Evolutionary conservation across 2,329 filamentous ascomycete genomes (phyloP).

Genomic region (Monosporascus sp.): DNA sequence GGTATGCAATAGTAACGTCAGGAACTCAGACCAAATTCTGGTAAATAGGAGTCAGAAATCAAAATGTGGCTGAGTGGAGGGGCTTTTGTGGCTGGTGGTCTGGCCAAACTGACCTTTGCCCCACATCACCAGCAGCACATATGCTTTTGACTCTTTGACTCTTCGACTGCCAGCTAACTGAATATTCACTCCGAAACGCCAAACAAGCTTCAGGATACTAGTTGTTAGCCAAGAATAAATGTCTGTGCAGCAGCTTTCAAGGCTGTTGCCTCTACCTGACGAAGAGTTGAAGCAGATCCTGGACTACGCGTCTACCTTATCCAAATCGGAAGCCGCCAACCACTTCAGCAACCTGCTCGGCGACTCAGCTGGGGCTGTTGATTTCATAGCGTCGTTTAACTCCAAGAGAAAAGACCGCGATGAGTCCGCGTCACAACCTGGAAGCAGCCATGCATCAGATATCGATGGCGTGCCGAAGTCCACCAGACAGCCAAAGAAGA

Average conservation of each 20-base stretch:
- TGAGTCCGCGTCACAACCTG: constrained; percentile 13
- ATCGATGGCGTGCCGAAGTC: constrained; percentile 43
- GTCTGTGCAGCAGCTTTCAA: constrained; percentile 61
- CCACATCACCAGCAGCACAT: not conserved
- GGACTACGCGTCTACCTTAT: constrained; percentile 71
- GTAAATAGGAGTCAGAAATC: no score
- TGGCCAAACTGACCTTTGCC: no score
- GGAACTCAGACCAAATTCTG: no score
- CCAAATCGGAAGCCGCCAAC: constrained; percentile 70
- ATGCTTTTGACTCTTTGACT: not conserved
- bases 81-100: no score
- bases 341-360: constrained; percentile 87
- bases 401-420: constrained; percentile 47
- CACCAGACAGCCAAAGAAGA: constrained; percentile 43
- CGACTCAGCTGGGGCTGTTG: constrained; percentile 69
- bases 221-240: constrained; percentile 26
- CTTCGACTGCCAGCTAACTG: not conserved
- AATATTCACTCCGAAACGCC: no score
- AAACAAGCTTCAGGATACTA: not conserved
- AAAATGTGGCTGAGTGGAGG: no score
- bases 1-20: no score
- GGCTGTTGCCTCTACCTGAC: constrained; percentile 78
- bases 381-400: constrained; percentile 81
- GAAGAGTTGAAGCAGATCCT: constrained; percentile 79
- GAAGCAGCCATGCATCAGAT: constrained; percentile 15